phyloP scores from a whole-genome alignment of 2,329 filamentous ascomycete species.

The Pyricularia grisea region DNA sequence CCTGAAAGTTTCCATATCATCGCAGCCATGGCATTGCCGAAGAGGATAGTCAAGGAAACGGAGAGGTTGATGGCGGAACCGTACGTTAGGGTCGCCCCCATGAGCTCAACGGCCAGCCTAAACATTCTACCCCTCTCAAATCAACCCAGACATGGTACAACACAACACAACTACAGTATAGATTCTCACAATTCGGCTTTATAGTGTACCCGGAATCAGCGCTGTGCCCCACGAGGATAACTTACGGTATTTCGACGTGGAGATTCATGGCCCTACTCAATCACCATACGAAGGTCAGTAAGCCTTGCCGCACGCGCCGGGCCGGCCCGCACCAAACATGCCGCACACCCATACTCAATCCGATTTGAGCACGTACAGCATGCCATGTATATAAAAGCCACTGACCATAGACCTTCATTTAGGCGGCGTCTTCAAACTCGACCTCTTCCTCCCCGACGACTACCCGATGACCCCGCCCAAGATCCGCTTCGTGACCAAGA shows the following conservation, averaged over 20 bases:
- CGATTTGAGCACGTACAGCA: background rate
- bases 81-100: constrained; percentile 41
- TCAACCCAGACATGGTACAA: background rate
- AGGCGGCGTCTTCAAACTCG: constrained; percentile 87
- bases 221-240: constrained; percentile 96
- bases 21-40: constrained; percentile 66
- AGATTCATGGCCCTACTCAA: constrained; percentile 83
- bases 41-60: constrained; percentile 94
- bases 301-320: background rate
- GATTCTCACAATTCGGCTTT: constrained; percentile 2
- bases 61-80: constrained; percentile 95
- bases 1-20: background rate
- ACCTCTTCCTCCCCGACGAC: constrained; percentile 95
- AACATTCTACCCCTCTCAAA: background rate
- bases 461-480: constrained; percentile 99
- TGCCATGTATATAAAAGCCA: background rate
- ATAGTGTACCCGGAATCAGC: constrained; percentile 88
- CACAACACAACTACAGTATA: background rate
- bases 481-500: constrained; percentile 97
- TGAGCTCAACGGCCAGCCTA: background rate
- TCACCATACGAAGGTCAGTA: constrained; percentile 84
- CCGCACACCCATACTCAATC: background rate
- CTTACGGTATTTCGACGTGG: constrained; percentile 95
- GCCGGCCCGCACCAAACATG: background rate
- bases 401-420: background rate